These are phyloP conservation scores for Chlorella variabilis DNA, from an alignment of 163 green algal species.

Conservation along the genomic window DNA sequence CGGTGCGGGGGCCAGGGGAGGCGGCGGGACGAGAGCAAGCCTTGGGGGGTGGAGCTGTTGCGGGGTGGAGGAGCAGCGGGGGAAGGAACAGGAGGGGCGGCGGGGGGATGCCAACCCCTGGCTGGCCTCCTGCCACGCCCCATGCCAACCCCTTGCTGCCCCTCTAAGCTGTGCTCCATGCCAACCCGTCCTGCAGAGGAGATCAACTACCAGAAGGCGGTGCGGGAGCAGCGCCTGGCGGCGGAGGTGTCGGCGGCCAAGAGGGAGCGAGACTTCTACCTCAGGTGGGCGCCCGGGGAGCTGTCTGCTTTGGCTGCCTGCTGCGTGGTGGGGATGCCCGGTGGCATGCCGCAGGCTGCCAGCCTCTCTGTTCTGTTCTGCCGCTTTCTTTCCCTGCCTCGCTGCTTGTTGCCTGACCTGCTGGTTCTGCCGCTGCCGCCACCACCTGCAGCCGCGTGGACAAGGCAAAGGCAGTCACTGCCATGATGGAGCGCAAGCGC, in stretches of 20 bases:
- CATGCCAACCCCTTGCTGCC: neutral
- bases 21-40: neutral
- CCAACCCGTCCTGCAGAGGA: slow-evolving; percentile 53
- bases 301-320: no score
- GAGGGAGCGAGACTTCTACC: slow-evolving; percentile 96
- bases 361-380: no score
- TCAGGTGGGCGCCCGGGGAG: slow-evolving; percentile 48
- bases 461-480: slow-evolving; percentile 75
- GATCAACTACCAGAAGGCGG: slow-evolving; percentile 75
- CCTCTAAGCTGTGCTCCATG: neutral
- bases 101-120: no score
- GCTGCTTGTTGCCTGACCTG: no score
- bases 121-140: neutral
- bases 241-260: slow-evolving; percentile 90
- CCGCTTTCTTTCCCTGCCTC: no score
- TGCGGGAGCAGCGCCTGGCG: slow-evolving; percentile 88
- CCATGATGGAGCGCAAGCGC: slow-evolving; percentile 75
- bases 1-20: slow-evolving; percentile 50
- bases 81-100: no score
- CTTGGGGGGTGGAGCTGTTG: neutral
- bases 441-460: slow-evolving; percentile 77
- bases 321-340: no score
- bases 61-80: no score
- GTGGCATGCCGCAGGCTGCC: no score
- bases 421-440: no score